Base-by-base conservation (phyloP, 768 basidiomycete species). In the Leccinum pellstonianum region DNA sequence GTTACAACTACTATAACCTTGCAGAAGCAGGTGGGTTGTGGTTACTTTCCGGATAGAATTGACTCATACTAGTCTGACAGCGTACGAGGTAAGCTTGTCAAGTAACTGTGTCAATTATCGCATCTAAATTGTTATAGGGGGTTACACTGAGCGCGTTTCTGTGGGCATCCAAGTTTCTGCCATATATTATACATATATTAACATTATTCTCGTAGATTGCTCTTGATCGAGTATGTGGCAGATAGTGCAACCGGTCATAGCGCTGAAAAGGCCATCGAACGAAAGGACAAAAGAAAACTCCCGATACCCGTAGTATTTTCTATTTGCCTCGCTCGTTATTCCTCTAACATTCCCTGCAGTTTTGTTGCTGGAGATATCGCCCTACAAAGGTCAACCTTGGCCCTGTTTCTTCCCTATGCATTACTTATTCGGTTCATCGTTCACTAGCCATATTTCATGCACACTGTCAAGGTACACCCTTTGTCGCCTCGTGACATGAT, bases 91-190 rank as follows among this genome's bases (percentile, higher is more conserved):
- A 47, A 69, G 77, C 58, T 27, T 27, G 25, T 47, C 31, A 41
- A 35, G 33, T 35, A 14, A 59, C 54, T 37, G 25, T 14, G n/a
- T 49, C 0, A n/a, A 55, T 56, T 65, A 3, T 58, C 56, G 57
- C 61, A 52, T 68, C 68, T 66, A 33, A 66, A 38, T 9, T 25
- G 3, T 64, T 63, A 35, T 63, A 94, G 86, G 90, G 92, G 5
- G 74, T 94, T 55, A 92, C 90, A 0, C 69, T 94, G 38, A 90
- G 90, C 69, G 94, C 94, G 23, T 96, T 96, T 77, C 71, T 97
- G 89, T 90, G 55, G 25, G 25, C 25, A 27, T 27, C 52, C 19
- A 15, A 2, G n/a, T 48, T 17, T 37, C 43, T 25, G 5, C 17
- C 23, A 4, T 27, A n/a, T 33, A 17, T 33, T 29, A 29, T 29